Conservation (phyloP, 2,329 filamentous ascomycete genomes). For the Alternaria postmessia region DNA sequence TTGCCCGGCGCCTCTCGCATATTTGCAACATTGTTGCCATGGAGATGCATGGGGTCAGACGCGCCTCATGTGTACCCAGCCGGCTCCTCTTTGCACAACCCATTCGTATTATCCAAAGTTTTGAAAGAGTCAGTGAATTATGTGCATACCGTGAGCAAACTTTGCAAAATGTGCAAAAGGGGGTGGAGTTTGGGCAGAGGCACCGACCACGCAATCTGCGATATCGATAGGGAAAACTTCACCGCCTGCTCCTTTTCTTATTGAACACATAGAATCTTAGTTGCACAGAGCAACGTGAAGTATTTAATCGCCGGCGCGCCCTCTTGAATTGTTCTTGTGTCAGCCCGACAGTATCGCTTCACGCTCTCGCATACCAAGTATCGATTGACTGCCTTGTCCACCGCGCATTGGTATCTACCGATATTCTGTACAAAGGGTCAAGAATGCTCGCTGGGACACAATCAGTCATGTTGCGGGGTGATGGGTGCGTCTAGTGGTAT, state of each 20-base stretch:
- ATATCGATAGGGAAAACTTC: constrained; percentile 13
- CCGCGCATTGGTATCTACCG: background rate
- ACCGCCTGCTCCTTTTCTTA: constrained; percentile 8
- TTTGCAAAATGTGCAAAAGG: constrained; percentile 13
- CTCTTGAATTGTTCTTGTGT: background rate
- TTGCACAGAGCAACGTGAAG: background rate
- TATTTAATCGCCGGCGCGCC: background rate
- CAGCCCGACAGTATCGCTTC: background rate
- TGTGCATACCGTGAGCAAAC: background rate
- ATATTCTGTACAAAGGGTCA: background rate
- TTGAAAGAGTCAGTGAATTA: constrained; percentile 5
- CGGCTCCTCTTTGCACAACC: constrained; percentile 12
- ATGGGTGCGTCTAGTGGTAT: background rate
- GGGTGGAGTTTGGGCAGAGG: constrained; percentile 14
- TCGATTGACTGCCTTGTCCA: background rate
- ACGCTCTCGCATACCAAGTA: background rate
- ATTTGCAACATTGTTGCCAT: constrained; percentile 14
- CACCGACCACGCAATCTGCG: constrained; percentile 18
- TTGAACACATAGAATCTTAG: constrained; percentile 1
- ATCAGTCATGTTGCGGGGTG: background rate
- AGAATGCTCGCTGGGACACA: background rate
- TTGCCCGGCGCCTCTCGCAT: constrained; percentile 4
- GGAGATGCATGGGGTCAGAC: constrained; percentile 18
- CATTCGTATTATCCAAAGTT: background rate
- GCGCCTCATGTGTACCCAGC: constrained; percentile 20